Evolutionary conservation across 2,329 filamentous ascomycete species (phyloP).

Genomic region (Epichloe brachyelytri): DNA sequence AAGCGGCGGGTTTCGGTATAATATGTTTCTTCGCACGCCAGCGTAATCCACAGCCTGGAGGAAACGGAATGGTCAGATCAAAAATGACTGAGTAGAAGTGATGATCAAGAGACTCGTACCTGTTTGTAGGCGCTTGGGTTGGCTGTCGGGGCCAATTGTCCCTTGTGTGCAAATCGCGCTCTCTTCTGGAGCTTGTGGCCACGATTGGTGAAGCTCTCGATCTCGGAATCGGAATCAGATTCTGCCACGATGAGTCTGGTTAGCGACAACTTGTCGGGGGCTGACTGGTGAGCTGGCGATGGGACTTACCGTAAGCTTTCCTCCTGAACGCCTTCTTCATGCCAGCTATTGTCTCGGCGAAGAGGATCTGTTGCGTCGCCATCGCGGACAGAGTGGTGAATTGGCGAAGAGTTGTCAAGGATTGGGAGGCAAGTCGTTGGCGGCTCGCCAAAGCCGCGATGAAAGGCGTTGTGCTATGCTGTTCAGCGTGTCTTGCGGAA

Average conservation of each 20-base stretch:
- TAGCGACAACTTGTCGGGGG: slow-evolving; percentile 4
- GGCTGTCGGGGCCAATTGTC: slow-evolving; percentile 52
- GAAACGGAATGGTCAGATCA: slow-evolving; percentile 12
- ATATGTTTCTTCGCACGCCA: slow-evolving; percentile 58
- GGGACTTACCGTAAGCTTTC: slow-evolving; percentile 43
- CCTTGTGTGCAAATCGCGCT: slow-evolving; percentile 57
- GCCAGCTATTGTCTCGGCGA: slow-evolving; percentile 52
- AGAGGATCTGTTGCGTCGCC: slow-evolving; percentile 45
- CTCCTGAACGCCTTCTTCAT: slow-evolving; percentile 57
- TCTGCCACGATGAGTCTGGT: slow-evolving; percentile 34
- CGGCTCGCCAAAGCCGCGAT: not conserved
- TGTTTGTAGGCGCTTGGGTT: slow-evolving; percentile 60
- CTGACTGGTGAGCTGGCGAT: slow-evolving; percentile 1
- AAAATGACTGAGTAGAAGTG: not conserved
- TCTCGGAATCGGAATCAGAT: slow-evolving; percentile 64
- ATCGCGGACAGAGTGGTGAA: slow-evolving; percentile 15
- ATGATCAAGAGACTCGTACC: slow-evolving; percentile 29
- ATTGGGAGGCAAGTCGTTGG: not conserved
- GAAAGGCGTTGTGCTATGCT: not conserved
- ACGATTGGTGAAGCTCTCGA: slow-evolving; percentile 58
- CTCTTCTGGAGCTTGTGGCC: slow-evolving; percentile 69
- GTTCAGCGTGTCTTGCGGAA: not conserved
- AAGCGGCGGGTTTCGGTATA: slow-evolving; percentile 59
- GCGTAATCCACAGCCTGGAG: slow-evolving; percentile 57
- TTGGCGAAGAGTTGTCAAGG: not conserved